Conservation (phyloP, 129 eudicot species). For the Flaveria bidentis region DNA sequence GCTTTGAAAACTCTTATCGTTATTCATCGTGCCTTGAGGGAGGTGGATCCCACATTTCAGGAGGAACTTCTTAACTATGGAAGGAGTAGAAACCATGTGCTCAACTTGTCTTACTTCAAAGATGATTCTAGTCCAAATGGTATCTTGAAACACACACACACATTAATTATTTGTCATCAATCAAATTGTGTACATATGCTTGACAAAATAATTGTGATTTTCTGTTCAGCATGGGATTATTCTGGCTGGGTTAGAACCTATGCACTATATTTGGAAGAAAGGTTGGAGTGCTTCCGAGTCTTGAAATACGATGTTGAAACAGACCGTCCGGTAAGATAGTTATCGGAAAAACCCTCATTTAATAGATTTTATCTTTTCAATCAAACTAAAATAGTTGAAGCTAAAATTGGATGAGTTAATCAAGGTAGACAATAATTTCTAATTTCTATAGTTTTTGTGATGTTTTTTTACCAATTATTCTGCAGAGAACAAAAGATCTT, state of each 20-base stretch:
- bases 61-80: conserved; percentile 61
- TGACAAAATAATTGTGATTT: conserved; percentile 29
- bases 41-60: conserved; percentile 60
- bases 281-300: conserved; percentile 61
- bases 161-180: neutral
- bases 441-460: neutral
- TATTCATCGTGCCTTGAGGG: conserved; percentile 79
- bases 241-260: conserved; percentile 73
- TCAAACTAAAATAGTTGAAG: conserved; percentile 15
- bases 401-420: conserved; percentile 3
- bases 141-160: conserved; percentile 29
- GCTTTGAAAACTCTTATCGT: conserved; percentile 73
- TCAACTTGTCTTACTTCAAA: conserved; percentile 66
- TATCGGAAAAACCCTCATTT: neutral
- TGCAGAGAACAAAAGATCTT: conserved; percentile 64
- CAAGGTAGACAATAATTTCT: neutral
- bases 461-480: conserved; percentile 19
- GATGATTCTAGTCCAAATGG: conserved; percentile 78
- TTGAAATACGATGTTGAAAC: conserved; percentile 65
- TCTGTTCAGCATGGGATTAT: conserved; percentile 68
- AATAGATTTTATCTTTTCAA: neutral
- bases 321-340: conserved; percentile 52
- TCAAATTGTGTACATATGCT: neutral
- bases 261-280: conserved; percentile 70
- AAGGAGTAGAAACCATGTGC: conserved; percentile 51